Conservation (phyloP, 1,284 basidiomycete genomes). For the Naganishia sp. region DNA sequence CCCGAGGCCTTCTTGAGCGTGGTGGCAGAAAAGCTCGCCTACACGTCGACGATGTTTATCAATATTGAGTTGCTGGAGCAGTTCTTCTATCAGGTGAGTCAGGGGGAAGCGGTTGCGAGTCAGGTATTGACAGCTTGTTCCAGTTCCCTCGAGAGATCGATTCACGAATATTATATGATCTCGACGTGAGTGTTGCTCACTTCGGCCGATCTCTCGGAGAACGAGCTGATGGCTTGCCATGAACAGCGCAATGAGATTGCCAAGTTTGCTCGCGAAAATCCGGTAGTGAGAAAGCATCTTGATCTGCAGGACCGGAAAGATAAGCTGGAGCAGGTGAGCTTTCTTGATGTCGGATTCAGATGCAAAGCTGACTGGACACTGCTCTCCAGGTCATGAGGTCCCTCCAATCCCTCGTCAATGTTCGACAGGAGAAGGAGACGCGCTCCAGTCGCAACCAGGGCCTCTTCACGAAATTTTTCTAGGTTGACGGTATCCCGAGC, state of each 20-base stretch:
- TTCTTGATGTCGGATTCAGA: not conserved
- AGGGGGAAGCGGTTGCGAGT: not conserved
- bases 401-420: constrained; percentile 77
- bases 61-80: constrained; percentile 95
- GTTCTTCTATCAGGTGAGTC: constrained; percentile 90
- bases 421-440: constrained; percentile 66
- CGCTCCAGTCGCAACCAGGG: constrained; percentile 37
- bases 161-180: constrained; percentile 85
- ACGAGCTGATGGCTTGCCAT: not conserved
- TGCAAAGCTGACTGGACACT: constrained; percentile 3
- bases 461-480: constrained; percentile 52
- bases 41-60: constrained; percentile 97
- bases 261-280: constrained; percentile 93
- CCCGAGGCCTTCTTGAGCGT: constrained; percentile 96
- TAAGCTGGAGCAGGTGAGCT: constrained; percentile 84
- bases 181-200: constrained; percentile 67
- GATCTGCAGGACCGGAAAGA: constrained; percentile 96
- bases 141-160: constrained; percentile 98
- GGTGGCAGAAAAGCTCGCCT: constrained; percentile 93
- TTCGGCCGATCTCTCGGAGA: not conserved
- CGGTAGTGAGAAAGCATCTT: constrained; percentile 78
- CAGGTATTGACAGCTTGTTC: not conserved
- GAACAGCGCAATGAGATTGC: constrained; percentile 69
- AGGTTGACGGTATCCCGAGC: not conserved
- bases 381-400: constrained; percentile 80